A percentile compares a stretch with the other conserved stretches of the same genome.
Conservation (phyloP, 208 protist species). For the Lotmaria passim region DNA sequence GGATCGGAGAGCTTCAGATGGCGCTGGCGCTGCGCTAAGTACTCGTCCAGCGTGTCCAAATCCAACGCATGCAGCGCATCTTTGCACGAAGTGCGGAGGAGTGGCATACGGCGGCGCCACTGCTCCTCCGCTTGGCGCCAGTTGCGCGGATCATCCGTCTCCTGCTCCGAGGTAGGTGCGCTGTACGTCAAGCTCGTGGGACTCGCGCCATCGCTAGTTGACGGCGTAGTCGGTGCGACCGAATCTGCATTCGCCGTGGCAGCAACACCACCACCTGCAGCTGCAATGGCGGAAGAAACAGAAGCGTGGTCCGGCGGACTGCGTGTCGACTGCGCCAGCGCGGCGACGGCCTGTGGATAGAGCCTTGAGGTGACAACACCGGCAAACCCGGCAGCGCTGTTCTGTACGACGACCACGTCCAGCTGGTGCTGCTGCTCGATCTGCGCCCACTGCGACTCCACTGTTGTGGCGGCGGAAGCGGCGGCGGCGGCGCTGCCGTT, state of each 20-base stretch:
- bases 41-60: slow-evolving; percentile 14
- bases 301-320: not conserved
- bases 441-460: not conserved
- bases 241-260: too few relatives aligned
- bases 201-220: not conserved
- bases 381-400: not conserved
- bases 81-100: slow-evolving; percentile 4
- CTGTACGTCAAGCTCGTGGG: not conserved
- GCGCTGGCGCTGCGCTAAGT: not conserved
- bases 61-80: slow-evolving; percentile 22
- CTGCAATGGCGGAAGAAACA: too few relatives aligned
- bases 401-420: slow-evolving; percentile 20
- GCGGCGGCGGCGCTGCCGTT: not conserved
- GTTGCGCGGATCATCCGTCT: slow-evolving; percentile 12
- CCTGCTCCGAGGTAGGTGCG: not conserved
- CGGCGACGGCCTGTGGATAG: not conserved
- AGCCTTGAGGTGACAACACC: slow-evolving; percentile 13
- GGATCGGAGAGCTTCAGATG: not conserved
- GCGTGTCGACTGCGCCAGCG: not conserved
- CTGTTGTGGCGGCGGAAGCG: not conserved
- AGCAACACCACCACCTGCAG: too few relatives aligned
- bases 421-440: not conserved
- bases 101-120: slow-evolving; percentile 16
- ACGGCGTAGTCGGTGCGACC: not conserved
- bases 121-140: slow-evolving; percentile 17